Evolutionary conservation across 129 eudicot genomes (phyloP).

Genomic region (Sambucus nigra): DNA sequence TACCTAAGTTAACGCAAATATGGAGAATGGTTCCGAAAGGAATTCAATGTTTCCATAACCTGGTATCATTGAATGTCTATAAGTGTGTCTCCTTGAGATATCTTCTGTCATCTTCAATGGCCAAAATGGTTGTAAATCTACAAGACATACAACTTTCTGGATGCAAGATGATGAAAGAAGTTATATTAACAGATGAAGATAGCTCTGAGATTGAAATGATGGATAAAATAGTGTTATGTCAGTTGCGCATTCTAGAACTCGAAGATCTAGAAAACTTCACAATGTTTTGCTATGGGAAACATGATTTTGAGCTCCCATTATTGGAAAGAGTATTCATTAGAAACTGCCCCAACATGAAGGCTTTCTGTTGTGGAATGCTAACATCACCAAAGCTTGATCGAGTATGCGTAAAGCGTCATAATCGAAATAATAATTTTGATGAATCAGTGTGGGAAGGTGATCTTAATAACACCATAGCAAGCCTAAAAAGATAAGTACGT

Average conservation of each 20-base stretch:
- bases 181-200: not conserved
- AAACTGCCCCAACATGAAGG: not conserved
- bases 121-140: conserved; percentile 4
- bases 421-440: not conserved
- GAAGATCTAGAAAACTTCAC: not conserved
- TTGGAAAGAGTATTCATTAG: not conserved
- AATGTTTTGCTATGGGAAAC: not conserved
- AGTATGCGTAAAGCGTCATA: not conserved
- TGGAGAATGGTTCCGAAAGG: not conserved
- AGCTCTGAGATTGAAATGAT: not conserved
- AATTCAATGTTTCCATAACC: not conserved
- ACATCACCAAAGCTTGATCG: not conserved
- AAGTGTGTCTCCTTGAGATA: not conserved
- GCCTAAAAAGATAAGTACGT: not conserved
- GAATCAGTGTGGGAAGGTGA: conserved; percentile 1
- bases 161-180: not conserved
- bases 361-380: not conserved
- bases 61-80: not conserved
- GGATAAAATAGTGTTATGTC: not conserved
- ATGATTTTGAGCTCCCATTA: conserved; percentile 4
- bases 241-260: conserved; percentile 1
- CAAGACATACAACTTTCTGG: not conserved
- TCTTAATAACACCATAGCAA: not conserved
- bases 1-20: not conserved
- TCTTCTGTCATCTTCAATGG: not conserved